These are phyloP conservation scores for Rhizophagus sp. DNA, from an alignment of 192 early-diverging fungal genomes.

Conservation along the genomic window DNA sequence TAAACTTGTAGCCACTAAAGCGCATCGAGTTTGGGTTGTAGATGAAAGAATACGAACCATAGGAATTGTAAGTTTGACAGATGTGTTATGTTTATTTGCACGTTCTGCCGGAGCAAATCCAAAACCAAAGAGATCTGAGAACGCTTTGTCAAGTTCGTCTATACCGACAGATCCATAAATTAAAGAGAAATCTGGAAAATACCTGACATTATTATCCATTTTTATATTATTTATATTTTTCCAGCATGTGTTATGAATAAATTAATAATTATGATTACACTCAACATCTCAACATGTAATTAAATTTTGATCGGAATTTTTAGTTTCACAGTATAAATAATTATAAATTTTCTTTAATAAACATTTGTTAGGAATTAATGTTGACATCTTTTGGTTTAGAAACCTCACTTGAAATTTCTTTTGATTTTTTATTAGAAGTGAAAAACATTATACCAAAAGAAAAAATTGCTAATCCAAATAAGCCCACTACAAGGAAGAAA, in stretches of 20 bases:
- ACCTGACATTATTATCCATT: no score
- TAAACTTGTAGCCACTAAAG: conserved; percentile 78
- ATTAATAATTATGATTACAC: no score
- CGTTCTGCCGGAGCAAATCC: conserved; percentile 12
- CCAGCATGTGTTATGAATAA: no score
- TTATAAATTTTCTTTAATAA: no score
- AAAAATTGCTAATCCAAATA: conserved; percentile 19
- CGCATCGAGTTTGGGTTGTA: conserved; percentile 81
- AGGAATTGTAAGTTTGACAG: conserved; percentile 82
- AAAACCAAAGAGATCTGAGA: not conserved
- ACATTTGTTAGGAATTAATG: not conserved
- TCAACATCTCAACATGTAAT: no score
- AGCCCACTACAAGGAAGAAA: conserved; percentile 1
- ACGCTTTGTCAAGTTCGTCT: not conserved
- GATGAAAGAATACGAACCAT: conserved; percentile 54
- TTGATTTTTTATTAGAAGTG: conserved; percentile 11
- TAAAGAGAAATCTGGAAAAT: not conserved
- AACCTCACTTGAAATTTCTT: not conserved
- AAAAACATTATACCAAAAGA: conserved; percentile 14
- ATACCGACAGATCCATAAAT: no score
- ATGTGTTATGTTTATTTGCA: conserved; percentile 65
- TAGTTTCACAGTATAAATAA: no score
- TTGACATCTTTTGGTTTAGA: not conserved
- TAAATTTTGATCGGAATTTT: no score
- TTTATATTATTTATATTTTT: no score